Base-by-base conservation (phyloP, 768 basidiomycete species). In the Coprinellus aureogranulatus region DNA sequence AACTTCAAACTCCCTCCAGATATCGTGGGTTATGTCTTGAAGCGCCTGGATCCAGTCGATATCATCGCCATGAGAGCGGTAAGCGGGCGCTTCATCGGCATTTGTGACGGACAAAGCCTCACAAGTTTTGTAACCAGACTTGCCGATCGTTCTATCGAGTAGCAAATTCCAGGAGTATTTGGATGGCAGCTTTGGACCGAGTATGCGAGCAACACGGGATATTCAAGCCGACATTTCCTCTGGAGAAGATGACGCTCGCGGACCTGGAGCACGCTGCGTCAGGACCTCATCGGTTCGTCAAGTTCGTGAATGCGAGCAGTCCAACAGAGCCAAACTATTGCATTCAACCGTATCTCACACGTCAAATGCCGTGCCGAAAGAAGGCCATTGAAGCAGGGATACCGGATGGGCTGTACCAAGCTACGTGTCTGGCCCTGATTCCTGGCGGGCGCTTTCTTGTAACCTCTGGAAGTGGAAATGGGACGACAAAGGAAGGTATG, bases 361-460 rank as follows among this genome's bases (percentile, higher is more conserved):
- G 46, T 8, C 26, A 22, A 28, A 8, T 18, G 8, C 26, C n/a
- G 25, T 48, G 46, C 27, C 26, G 46, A 14, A 48, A 22, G n/a
- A 23, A n/a, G 42, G 42, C 42, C 16, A 44, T 6, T n/a, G 46
- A 26, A 23, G 11, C 23, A 25, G 42, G 42, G 8, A n/a, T 14
- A 9, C 46, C 12, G 10, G 9, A 25, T 57, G 54, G 25, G 41
- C 50, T 53, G 45, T 58, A 64, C 42, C 20, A 31, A 4, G 39
- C 42, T 28, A 45, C 66, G n/a, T 64, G 59, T 46, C 59, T 72
- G 27, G 59, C 71, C 26, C 59, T 72, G 27, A 58, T 72, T 28
- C 68, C 71, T 11, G 71, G 71, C n/a, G 71, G 71, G 6, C 69
- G 71, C 1, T 72, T 64, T 57, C 65, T 71, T 18, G 40, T 70